Conservation (phyloP, 176 grass and related monocot genomes). For the Thinopyrum elongatum region DNA sequence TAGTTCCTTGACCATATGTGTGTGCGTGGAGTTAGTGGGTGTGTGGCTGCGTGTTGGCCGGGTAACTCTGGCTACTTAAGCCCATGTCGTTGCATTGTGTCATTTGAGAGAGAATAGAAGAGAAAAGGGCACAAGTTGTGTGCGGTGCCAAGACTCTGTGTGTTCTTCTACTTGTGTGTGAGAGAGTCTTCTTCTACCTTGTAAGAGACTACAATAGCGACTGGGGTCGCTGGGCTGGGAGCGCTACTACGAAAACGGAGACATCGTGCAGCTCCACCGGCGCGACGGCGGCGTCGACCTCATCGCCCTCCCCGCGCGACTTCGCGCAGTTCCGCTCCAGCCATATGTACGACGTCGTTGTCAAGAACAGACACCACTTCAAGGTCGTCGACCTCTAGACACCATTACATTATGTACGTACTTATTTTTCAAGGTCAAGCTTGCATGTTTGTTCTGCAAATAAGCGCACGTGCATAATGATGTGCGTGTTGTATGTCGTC, state of each 20-base stretch:
- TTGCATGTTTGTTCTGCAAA: not conserved
- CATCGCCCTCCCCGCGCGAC: constrained; percentile 65
- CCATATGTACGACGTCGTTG: not conserved
- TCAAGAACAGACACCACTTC: constrained; percentile 54
- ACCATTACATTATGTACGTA: not conserved
- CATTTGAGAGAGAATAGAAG: too few species aligned
- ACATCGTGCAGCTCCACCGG: constrained; percentile 62
- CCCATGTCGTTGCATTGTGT: too few species aligned
- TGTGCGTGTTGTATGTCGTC: not conserved
- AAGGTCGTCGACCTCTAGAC: constrained; percentile 54
- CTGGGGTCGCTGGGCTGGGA: constrained; percentile 63
- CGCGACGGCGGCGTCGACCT: constrained; percentile 60
- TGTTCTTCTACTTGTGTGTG: too few species aligned
- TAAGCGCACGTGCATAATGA: not conserved
- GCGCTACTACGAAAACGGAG: constrained; percentile 64
- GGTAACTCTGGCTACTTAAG: too few species aligned
- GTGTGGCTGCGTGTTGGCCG: too few species aligned
- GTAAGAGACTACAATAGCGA: too few species aligned
- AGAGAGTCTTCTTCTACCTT: too few species aligned
- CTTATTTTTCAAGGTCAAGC: not conserved
- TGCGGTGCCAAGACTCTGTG: too few species aligned
- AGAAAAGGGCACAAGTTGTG: too few species aligned
- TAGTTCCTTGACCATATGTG: too few species aligned
- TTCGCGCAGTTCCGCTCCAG: constrained; percentile 13
- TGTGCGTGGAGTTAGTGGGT: too few species aligned